Evolutionary conservation across 129 eudicot genomes (phyloP).

Genomic region (Flaveria trinervia): DNA sequence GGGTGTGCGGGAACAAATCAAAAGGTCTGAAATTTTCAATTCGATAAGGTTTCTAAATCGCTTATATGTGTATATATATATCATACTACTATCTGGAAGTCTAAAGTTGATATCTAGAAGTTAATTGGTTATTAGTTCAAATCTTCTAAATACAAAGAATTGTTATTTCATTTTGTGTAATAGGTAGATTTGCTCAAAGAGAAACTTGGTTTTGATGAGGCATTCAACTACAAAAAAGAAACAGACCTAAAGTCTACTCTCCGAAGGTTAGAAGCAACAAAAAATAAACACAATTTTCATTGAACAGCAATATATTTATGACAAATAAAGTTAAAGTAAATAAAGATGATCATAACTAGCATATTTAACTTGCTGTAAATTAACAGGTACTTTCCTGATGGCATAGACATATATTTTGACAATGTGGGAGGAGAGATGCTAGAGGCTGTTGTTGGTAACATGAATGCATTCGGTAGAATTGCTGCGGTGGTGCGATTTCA

Average conservation of each 20-base stretch:
- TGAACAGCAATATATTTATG: too few species aligned
- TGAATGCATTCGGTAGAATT: slow-evolving; percentile 67
- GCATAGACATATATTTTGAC: slow-evolving; percentile 78
- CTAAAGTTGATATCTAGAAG: background rate
- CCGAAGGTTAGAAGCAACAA: slow-evolving; percentile 39
- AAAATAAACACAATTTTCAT: background rate
- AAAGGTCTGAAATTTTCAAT: slow-evolving; percentile 37
- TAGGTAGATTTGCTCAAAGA: slow-evolving; percentile 57
- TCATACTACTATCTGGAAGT: background rate
- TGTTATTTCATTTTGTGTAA: background rate
- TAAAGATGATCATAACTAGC: too few species aligned
- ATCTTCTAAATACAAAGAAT: background rate
- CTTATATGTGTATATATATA: too few species aligned
- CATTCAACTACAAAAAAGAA: slow-evolving; percentile 75
- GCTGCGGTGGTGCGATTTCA: slow-evolving; percentile 66
- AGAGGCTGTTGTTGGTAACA: slow-evolving; percentile 62
- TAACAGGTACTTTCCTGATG: slow-evolving; percentile 67
- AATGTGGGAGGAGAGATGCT: slow-evolving; percentile 80
- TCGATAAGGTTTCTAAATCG: background rate
- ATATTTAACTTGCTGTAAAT: background rate
- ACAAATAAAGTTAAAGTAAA: background rate
- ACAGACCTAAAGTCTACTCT: slow-evolving; percentile 52
- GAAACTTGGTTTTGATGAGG: slow-evolving; percentile 76
- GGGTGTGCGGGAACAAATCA: slow-evolving; percentile 66
- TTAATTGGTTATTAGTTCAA: background rate